Evolutionary conservation across 371 early-diverging fungal genomes (phyloP).

Genomic region (Dichotomocladium elegans): DNA sequence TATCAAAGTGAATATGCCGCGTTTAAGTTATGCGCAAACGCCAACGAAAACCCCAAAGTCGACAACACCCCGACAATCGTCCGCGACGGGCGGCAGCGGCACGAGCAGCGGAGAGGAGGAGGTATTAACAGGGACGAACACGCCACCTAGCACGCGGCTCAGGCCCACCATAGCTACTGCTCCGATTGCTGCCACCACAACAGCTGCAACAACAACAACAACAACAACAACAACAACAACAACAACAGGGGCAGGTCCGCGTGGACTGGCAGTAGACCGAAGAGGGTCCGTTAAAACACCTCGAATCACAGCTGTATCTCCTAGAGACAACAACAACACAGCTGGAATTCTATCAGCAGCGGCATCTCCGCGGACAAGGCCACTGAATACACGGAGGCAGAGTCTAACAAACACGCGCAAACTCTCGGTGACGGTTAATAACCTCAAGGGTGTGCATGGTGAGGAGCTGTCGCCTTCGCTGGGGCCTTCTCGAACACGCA

Average conservation of each 20-base stretch:
- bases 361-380: slow-evolving; percentile 4
- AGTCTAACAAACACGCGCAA: slow-evolving; percentile 11
- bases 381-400: slow-evolving; percentile 4
- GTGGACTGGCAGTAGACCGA: slow-evolving; percentile 3
- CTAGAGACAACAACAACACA: not conserved
- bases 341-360: slow-evolving; percentile 4
- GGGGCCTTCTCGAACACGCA: slow-evolving; percentile 11
- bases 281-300: slow-evolving; percentile 15
- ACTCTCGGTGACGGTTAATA: slow-evolving; percentile 14
- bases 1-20: slow-evolving; percentile 28
- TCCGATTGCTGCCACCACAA: not conserved
- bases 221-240: not conserved
- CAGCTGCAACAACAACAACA: not conserved
- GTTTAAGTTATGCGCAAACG: slow-evolving; percentile 2
- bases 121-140: not conserved
- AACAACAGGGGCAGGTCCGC: not conserved
- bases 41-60: slow-evolving; percentile 26
- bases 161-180: no score
- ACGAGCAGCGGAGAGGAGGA: slow-evolving; percentile 22
- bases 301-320: slow-evolving; percentile 14
- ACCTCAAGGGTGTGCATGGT: not conserved
- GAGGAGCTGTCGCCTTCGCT: slow-evolving; percentile 12
- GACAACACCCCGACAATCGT: slow-evolving; percentile 7
- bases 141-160: no score
- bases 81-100: not conserved